Base-by-base conservation (phyloP, 352 stramenopile genomes). In the Elongisporangium undulatum region DNA sequence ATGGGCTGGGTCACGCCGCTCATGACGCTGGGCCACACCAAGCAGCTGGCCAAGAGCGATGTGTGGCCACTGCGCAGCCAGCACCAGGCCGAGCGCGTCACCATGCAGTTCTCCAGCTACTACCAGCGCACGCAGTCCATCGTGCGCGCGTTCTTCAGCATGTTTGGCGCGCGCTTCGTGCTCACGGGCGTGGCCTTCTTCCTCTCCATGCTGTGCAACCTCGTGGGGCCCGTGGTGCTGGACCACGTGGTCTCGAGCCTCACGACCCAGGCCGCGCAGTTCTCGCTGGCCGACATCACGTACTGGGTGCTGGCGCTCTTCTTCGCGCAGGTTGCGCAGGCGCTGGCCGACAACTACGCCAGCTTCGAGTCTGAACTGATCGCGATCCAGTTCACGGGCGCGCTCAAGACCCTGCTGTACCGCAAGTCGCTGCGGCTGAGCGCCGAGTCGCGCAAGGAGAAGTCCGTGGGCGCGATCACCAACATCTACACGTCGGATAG, bases 401-500 rank as follows among this genome's bases (percentile, higher is more conserved):
- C 63, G 2, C 53, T 90, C 53, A 85, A 87, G 69, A 68, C 66
- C n/a, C 41, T 85, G 23, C 53, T 90, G 19, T 87, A 81, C 66
- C 58, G 56, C 38, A 87, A 89, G 63, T 77, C 73, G 17, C 48
- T 89, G 39, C 67, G 63, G 0, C 53, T 88, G 4, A 89, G 63
- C 51, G 69, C 71, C 19, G 63, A 72, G 24, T 66, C 80, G 12
- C 62, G 76, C 4, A 61, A 51, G 20, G 23, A 68, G n/a, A 86
- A 81, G 48, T 84, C 75, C 19, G 85, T 74, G 16, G 76, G 74
- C 1, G 76, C 70, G 1, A 85, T 90, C 51, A 66, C 71, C 51
- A 87, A 74, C 68, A 76, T 89, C 60, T 89, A 85, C 72, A 87
- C 77, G 13, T 56, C 69, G 7, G 78, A 90, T 59, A 75, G 71